These are phyloP conservation scores for Leptodermis oblonga DNA, from an alignment of 257 asterid species.

Conservation along the genomic window DNA sequence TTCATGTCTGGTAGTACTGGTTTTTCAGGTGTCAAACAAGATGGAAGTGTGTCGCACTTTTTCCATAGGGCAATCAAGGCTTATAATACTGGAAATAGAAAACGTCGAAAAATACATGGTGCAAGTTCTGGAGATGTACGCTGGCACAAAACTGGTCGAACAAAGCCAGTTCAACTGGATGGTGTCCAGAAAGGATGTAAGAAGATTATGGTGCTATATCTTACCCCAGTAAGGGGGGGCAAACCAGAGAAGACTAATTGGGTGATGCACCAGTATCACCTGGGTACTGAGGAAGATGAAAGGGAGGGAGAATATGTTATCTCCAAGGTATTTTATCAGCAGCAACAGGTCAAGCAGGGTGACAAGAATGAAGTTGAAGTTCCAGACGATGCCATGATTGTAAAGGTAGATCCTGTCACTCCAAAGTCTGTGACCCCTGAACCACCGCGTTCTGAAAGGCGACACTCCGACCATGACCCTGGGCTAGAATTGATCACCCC, in stretches of 20 bases:
- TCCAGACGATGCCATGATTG: slow-evolving; percentile 25
- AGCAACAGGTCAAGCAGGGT: slow-evolving; percentile 51
- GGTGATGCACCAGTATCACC: slow-evolving; percentile 99
- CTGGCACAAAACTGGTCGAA: slow-evolving; percentile 97
- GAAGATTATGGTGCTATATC: slow-evolving; percentile 90
- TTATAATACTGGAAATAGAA: slow-evolving; percentile 83
- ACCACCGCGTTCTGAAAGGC: slow-evolving; percentile 52
- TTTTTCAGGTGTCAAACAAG: slow-evolving; percentile 80
- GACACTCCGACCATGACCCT: slow-evolving; percentile 19
- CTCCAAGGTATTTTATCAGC: slow-evolving; percentile 92
- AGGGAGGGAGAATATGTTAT: slow-evolving; percentile 76
- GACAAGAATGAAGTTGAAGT: slow-evolving; percentile 49
- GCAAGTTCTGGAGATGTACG: slow-evolving; percentile 74
- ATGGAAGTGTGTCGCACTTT: slow-evolving; percentile 86
- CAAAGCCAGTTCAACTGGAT: slow-evolving; percentile 75
- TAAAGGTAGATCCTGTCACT: slow-evolving; percentile 72
- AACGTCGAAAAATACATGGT: slow-evolving; percentile 84
- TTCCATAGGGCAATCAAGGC: slow-evolving; percentile 95
- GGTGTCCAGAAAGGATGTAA: slow-evolving; percentile 92
- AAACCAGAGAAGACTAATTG: slow-evolving; percentile 90
- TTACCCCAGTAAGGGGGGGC: slow-evolving; percentile 67
- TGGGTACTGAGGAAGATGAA: slow-evolving; percentile 88
- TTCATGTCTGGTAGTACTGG: not conserved
- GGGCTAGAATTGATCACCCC: slow-evolving; percentile 28
- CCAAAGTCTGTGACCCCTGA: slow-evolving; percentile 77